Conservation (phyloP, 805 yeast species). For the Suhomyces sp. region DNA sequence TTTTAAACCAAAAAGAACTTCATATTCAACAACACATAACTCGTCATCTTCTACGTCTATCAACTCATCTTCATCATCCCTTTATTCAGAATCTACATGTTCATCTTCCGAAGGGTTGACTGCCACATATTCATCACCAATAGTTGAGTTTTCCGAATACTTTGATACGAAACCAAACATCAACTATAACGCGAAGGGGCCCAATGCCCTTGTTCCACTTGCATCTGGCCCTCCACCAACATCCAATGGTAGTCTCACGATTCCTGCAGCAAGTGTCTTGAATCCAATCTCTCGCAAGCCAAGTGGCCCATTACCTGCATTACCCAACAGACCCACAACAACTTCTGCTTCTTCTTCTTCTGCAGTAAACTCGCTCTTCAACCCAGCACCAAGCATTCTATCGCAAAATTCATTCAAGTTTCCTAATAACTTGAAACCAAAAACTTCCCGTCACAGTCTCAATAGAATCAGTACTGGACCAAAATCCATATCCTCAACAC, state of each 20-base stretch:
- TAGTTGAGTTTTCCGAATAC: constrained; percentile 24
- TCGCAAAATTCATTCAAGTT: constrained; percentile 12
- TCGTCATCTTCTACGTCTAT: constrained; percentile 26
- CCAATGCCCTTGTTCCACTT: too few species aligned
- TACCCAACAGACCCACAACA: constrained; percentile 4
- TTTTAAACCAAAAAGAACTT: constrained; percentile 19
- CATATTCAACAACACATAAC: constrained; percentile 15
- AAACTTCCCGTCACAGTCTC: constrained; percentile 13
- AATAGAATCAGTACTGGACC: constrained; percentile 10
- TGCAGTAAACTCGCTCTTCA: not conserved
- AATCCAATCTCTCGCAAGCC: constrained; percentile 5
- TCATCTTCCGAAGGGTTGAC: constrained; percentile 32
- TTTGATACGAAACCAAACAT: constrained; percentile 18
- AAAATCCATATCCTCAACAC: constrained; percentile 9
- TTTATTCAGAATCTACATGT: constrained; percentile 25
- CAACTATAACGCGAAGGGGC: too few species aligned
- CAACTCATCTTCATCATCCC: constrained; percentile 31
- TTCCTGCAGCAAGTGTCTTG: constrained; percentile 5
- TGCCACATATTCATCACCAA: constrained; percentile 25
- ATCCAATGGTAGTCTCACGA: constrained; percentile 6
- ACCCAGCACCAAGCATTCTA: too few species aligned
- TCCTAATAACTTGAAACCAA: constrained; percentile 9
- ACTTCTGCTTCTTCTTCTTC: too few species aligned
- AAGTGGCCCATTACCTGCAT: constrained; percentile 8
- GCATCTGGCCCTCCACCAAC: not conserved